Base-by-base conservation (phyloP, 441 rosid species). In the Flueggea neowawraea region DNA sequence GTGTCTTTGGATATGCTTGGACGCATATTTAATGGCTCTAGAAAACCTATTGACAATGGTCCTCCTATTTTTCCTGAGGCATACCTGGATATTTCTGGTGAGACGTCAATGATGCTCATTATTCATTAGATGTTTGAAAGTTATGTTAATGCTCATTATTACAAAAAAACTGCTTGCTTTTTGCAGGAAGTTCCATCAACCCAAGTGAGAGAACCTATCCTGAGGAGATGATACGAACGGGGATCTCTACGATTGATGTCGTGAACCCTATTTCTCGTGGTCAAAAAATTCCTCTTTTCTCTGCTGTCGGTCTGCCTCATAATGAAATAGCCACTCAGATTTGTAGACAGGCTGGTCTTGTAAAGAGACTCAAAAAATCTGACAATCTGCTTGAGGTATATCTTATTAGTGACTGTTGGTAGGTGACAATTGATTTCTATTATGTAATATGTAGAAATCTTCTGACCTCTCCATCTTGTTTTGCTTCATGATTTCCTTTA, bases 241-340 rank as follows among this genome's bases (percentile, higher is more conserved):
- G 99, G 68, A 95, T 95, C 73, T 95, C 98, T 48, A 95, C 99
- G 36, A 95, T 95, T 70, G 99, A 95, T 82, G 98, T 91, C 71
- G 92, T 95, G 99, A 95, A 95, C 67, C 92, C 99, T 60, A 91
- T 95, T 55, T 98, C 99, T 69, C 80, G 99, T 69, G 99, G 99
- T 65, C 97, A 95, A 69, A 95, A 95, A 67, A 95, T 95, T 63
- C 99, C 99, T 66, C 93, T 95, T 51, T 95, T 95, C 78, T 95
- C 99, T 65, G 99, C 99, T 78, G 99, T 98, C 59, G 99, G 99
- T 87, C 96, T 91, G 22, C 99, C 98, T 12, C 99, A 95, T 73
- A 95, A 91, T 73, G 98, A 95, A 78, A 95, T 95, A 4, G 99
- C 99, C 70, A 98, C 99, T 72, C 99, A 95, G 75, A 95, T 92